Evolutionary conservation across 768 basidiomycete genomes (phyloP), one percentile per base, ranked within the genome.

Genomic region (Sporobolomyces phaffii): DNA sequence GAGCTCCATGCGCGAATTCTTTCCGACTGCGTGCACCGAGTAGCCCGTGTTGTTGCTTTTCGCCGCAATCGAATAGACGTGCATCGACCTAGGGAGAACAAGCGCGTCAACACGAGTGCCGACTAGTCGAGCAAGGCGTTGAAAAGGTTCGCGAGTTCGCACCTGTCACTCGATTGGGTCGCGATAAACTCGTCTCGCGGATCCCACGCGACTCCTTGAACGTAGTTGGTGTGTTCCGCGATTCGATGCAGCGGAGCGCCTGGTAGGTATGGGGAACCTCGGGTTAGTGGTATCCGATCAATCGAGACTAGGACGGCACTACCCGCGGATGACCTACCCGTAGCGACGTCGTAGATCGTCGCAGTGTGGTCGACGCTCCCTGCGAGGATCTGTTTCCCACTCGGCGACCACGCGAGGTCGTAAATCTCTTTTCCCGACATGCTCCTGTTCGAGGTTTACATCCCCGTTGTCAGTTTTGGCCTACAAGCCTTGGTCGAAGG

Each of bases 121-220:
- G 24, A 26, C n/a, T 29, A 31, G 45, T 6, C 5, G 13, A 57
- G 48, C 4, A n/a, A 47, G 5, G 48, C 26, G 48, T 33, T 11
- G 50, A 36, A 22, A 17, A 9, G 48, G 56, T 64, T n/a, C n/a
- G n/a, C n/a, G n/a, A n/a, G n/a, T n/a, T n/a, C n/a, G n/a, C 44
- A 80, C 80, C 94, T 84, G 78, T 99, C 96, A 74, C 88, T 90
- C 77, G 90, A 91, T 76, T 99, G 96, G 0, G 96, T 98, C 5
- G 96, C 93, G 67, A 99, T 90, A 76, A 89, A 98, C 77, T 96
- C 91, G 77, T 94, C 92, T 73, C 96, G 79, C 2, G 96, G 96
- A 72, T 99, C 96, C 96, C 96, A 99, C 0, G 94, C 90, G 33
- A 98, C 96, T 13, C 96, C 96, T 80, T 99, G 96, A 0, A 99